phyloP scores from a whole-genome alignment of 2,329 filamentous ascomycete genomes.

The Cadophora luteo-olivacea region DNA sequence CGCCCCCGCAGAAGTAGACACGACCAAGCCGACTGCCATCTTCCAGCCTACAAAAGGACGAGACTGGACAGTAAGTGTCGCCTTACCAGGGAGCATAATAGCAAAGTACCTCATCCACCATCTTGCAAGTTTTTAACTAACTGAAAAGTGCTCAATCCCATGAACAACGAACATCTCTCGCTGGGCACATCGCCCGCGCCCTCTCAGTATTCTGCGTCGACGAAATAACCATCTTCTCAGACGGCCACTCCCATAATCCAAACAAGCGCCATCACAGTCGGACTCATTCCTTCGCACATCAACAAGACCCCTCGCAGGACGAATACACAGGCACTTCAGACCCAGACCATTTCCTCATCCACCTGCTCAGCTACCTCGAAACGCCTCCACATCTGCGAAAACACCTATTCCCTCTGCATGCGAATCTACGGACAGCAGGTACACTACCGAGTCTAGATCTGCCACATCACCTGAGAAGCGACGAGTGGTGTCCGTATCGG shows the following conservation, averaged over 20 bases:
- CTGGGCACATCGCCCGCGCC: constrained; percentile 79
- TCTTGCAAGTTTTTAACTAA: constrained; percentile 15
- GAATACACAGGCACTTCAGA: constrained; percentile 71
- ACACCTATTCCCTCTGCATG: constrained; percentile 77
- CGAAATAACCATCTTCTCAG: constrained; percentile 83
- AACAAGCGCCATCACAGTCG: constrained; percentile 36
- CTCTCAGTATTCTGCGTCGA: constrained; percentile 85
- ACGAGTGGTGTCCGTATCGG: constrained; percentile 80
- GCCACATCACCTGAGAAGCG: constrained; percentile 79
- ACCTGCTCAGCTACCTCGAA: constrained; percentile 82
- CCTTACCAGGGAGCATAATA: constrained; percentile 79
- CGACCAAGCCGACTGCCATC: constrained; percentile 71
- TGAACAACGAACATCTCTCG: constrained; percentile 76
- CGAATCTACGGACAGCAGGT: constrained; percentile 76
- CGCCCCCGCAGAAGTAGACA: constrained; percentile 47
- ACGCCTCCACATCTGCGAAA: constrained; percentile 83
- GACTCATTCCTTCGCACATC: constrained; percentile 44
- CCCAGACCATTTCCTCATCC: constrained; percentile 80
- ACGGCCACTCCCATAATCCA: constrained; percentile 54
- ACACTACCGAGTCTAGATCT: constrained; percentile 80
- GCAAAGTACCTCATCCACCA: constrained; percentile 53
- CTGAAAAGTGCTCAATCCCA: constrained; percentile 40
- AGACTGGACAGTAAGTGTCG: constrained; percentile 77
- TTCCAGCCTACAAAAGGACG: constrained; percentile 70
- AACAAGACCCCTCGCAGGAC: constrained; percentile 51